phyloP scores from a whole-genome alignment of 2,329 filamentous ascomycete genomes.

The Peltaster fructicola region DNA sequence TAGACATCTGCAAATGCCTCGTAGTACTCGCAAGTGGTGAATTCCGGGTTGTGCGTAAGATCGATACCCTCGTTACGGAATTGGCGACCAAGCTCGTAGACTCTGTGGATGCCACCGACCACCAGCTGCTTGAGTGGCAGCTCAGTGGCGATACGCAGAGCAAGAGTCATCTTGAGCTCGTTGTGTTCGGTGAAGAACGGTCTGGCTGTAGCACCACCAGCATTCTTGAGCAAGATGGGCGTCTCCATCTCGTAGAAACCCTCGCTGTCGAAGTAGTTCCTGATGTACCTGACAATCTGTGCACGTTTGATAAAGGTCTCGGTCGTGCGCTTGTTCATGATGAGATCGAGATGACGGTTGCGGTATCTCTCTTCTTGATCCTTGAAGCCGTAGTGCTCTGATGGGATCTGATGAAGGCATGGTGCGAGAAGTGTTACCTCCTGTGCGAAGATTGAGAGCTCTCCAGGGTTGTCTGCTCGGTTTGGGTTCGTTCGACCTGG shows the following conservation, averaged over 20 bases:
- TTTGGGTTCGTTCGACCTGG: conserved; percentile 74
- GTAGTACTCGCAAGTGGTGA: conserved; percentile 96
- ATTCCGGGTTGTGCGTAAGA: conserved; percentile 93
- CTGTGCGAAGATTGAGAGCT: conserved; percentile 82
- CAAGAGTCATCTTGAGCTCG: conserved; percentile 85
- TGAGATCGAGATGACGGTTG: conserved; percentile 84
- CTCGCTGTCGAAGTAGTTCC: conserved; percentile 65
- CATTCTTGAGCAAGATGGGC: conserved; percentile 91
- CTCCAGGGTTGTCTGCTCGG: conserved; percentile 53
- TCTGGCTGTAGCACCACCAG: conserved; percentile 86
- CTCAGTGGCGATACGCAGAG: conserved; percentile 86
- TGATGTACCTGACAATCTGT: conserved; percentile 78
- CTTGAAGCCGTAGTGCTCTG: conserved; percentile 87
- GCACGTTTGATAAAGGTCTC: conserved; percentile 71
- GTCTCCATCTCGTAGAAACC: conserved; percentile 93
- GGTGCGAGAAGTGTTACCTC: conserved; percentile 76
- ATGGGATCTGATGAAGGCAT: conserved; percentile 77
- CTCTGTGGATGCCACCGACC: conserved; percentile 81
- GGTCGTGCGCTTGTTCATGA: conserved; percentile 82
- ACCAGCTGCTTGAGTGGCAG: conserved; percentile 93
- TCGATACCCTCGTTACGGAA: conserved; percentile 91
- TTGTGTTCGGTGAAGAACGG: conserved; percentile 95
- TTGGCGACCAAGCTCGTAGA: conserved; percentile 89
- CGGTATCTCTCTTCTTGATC: conserved; percentile 87
- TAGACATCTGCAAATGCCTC: conserved; percentile 72